These are phyloP conservation scores for Leucogyrophana mollusca DNA, from an alignment of 768 basidiomycete genomes.

Conservation along the genomic window DNA sequence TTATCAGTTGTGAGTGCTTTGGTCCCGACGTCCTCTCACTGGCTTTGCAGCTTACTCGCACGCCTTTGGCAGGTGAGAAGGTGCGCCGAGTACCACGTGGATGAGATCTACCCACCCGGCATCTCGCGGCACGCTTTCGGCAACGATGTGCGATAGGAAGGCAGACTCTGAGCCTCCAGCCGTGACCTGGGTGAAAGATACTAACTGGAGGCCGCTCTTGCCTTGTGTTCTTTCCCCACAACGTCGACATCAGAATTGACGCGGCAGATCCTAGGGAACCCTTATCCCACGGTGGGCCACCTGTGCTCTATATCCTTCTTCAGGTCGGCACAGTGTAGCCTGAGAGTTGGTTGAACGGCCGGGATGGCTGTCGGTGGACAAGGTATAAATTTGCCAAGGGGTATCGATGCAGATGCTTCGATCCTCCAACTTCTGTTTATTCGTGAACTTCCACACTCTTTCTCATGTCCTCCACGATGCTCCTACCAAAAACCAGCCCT, in stretches of 20 bases:
- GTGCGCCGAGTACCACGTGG: too few species aligned
- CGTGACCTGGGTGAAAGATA: conserved; percentile 9
- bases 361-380: neutral
- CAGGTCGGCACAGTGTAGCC: neutral
- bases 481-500: conserved; percentile 6
- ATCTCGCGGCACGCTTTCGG: too few species aligned
- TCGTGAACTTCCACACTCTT: neutral
- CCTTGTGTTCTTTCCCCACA: neutral
- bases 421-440: neutral
- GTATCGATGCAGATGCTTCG: neutral
- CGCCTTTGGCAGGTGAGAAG: too few species aligned
- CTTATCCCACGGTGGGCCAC: neutral
- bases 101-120: too few species aligned
- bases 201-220: conserved; percentile 2
- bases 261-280: neutral
- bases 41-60: too few species aligned
- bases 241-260: neutral
- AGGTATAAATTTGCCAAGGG: neutral
- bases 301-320: conserved; percentile 4
- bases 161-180: neutral
- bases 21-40: too few species aligned
- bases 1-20: too few species aligned
- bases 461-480: conserved; percentile 4
- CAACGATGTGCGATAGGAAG: too few species aligned
- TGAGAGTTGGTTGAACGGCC: neutral